A percentile compares a stretch with the other conserved stretches of the same genome.
These are phyloP conservation scores for Pseudocercospora fuligena DNA, from an alignment of 2,329 filamentous ascomycete species.

Conservation along the genomic window DNA sequence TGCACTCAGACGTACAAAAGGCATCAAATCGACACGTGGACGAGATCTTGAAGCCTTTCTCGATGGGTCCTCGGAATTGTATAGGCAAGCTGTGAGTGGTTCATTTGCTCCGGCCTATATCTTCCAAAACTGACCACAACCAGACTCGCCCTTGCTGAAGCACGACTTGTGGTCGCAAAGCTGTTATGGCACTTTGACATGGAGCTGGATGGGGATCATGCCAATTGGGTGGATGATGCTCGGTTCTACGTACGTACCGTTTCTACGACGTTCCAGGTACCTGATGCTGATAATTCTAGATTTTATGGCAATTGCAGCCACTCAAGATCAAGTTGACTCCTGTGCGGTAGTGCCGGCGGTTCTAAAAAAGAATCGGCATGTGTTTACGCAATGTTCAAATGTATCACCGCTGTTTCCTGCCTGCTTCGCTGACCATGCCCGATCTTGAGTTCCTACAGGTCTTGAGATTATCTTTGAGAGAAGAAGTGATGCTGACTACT, in stretches of 20 bases:
- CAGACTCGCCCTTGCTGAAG: constrained; percentile 30
- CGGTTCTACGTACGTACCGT: constrained; percentile 29
- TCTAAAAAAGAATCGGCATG: not conserved
- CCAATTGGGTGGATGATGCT: constrained; percentile 31
- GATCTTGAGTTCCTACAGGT: too few relatives aligned
- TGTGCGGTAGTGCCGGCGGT: constrained; percentile 5
- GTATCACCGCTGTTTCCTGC: too few relatives aligned
- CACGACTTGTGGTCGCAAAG: constrained; percentile 29
- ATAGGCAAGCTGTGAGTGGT: constrained; percentile 33
- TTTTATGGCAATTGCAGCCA: constrained; percentile 29
- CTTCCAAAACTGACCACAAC: not conserved
- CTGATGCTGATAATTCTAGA: constrained; percentile 12
- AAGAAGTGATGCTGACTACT: too few relatives aligned
- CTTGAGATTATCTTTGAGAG: too few relatives aligned
- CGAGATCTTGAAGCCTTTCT: constrained; percentile 40
- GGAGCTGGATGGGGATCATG: constrained; percentile 30
- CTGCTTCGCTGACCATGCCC: too few relatives aligned
- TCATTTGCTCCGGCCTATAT: not conserved
- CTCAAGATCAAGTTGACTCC: constrained; percentile 27
- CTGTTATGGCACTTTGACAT: constrained; percentile 33
- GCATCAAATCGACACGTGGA: constrained; percentile 26
- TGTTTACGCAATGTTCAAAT: not conserved
- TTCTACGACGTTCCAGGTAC: too few relatives aligned
- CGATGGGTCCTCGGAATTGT: constrained; percentile 37
- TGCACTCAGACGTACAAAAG: constrained; percentile 29